Evolutionary conservation across 2,329 filamentous ascomycete species (phyloP), one percentile per base, ranked within the genome.

Genomic region (Talaromyces funiculosus): DNA sequence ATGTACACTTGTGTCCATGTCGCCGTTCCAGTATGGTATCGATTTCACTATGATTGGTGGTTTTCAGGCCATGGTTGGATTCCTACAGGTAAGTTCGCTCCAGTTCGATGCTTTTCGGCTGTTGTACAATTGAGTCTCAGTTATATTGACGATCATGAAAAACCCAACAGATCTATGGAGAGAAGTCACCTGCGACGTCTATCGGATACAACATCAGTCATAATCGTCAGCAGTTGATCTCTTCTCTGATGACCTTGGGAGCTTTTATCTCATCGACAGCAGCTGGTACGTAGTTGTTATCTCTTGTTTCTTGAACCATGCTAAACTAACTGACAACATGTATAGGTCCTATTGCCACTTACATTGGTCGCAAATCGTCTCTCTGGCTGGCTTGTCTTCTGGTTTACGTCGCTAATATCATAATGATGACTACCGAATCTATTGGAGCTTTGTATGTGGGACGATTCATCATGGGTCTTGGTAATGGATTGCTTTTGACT

Each of bases 191-290:
- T 10, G 61, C 47, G 1, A 69, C 64, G 9, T 57, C 69, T 1
- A 66, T 69, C 8, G 73, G 73, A 31, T 74, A 69, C 66, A 75
- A 74, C 60, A 69, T 75, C 26, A 57, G 65, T 4, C 63, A 76
- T 12, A 73, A 73, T 51, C 68, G 76, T n/a, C 77, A 79, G 57
- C 75, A 78, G 63, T 68, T 79, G 40, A 78, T 79, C 57, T 76
- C 75, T 4, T 78, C 76, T 14, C 68, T 79, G 24, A 79, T 79
- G 77, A 78, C 74, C 1, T 67, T 79, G 5, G 77, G 77, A n/a
- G 77, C 77, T 12, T 78, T 79, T 61, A 68, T 78, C 57, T 75
- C 73, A 61, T 76, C 77, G 42, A 72, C 68, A 26, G 71, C 68
- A 35, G 74, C 75, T 51, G 75, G 43, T 26, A 29, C 12, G 14